These are phyloP conservation scores for Torulaspora globosa DNA, from an alignment of 1,139 yeast species.

Conservation along the genomic window DNA sequence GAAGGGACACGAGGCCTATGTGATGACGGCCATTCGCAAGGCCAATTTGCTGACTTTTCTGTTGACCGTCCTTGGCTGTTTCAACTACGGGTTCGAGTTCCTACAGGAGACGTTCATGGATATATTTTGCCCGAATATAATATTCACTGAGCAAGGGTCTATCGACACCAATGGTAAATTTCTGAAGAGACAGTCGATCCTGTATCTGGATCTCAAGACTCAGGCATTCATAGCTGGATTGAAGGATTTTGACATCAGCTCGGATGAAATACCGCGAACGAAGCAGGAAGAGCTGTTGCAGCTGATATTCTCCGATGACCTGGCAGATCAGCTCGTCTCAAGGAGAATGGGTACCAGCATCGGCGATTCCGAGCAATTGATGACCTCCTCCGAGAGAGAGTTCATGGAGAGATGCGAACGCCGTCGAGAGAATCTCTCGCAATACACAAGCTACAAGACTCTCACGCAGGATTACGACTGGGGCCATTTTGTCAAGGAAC, in stretches of 20 bases:
- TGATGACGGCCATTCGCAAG: slow-evolving; percentile 67
- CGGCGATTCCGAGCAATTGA: slow-evolving; percentile 19
- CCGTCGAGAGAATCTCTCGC: slow-evolving; percentile 58
- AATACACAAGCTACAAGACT: slow-evolving; percentile 46
- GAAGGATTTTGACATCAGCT: slow-evolving; percentile 57
- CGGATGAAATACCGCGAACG: slow-evolving; percentile 34
- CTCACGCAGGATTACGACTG: slow-evolving; percentile 65
- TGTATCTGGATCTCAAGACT: slow-evolving; percentile 82
- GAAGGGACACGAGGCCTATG: slow-evolving; percentile 53
- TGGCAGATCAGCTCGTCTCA: slow-evolving; percentile 52
- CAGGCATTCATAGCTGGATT: slow-evolving; percentile 91
- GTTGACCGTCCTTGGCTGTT: slow-evolving; percentile 76
- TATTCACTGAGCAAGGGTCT: slow-evolving; percentile 27
- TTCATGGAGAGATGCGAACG: slow-evolving; percentile 52
- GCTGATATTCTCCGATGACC: slow-evolving; percentile 66
- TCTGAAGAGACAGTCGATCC: slow-evolving; percentile 71
- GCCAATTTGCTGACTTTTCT: slow-evolving; percentile 84
- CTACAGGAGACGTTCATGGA: slow-evolving; percentile 79
- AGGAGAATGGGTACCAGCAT: slow-evolving; percentile 43
- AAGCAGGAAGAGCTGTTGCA: slow-evolving; percentile 61
- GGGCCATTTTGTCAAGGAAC: slow-evolving; percentile 66
- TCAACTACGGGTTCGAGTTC: slow-evolving; percentile 83
- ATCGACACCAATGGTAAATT: slow-evolving; percentile 44
- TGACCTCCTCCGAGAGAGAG: slow-evolving; percentile 36
- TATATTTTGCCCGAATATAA: slow-evolving; percentile 67